Base-by-base conservation (phyloP, 2,329 filamentous ascomycete species). In the Cucurbitaria berberidis region DNA sequence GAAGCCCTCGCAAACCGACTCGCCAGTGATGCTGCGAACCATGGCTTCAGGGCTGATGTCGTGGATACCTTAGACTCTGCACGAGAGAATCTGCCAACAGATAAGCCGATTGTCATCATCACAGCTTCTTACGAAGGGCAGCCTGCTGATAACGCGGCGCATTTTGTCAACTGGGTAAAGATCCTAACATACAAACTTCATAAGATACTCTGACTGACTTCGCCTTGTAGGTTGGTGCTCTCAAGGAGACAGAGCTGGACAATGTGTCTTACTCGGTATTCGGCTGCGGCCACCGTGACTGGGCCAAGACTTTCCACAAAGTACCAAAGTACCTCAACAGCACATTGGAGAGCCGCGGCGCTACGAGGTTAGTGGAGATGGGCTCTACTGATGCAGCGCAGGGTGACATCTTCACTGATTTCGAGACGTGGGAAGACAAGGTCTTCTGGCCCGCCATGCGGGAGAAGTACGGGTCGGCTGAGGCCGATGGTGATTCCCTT, bases 61-160 rank as follows among this genome's bases (percentile, higher is more conserved):
- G 59, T 77, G 0, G 66, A 69, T 19, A 70, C 63, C 1, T 54
- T 78, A 9, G 76, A 78, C 34, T 57, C 67, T 1, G 66, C 62
- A 1, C 69, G 73, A 13, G 69, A 72, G 16, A 70, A 63, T 3
- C 22, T 77, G 2, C 68, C 72, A 0, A 73, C 61, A 13, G 69
- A 77, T 30, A 68, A 69, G 21, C 76, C 77, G 1, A 51, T 76
- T 2, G 67, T 72, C 0, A 74, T 79, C 16, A 62, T 79, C 38
- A 76, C 76, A 4, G 71, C 76, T 2, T 75, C 71, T 0, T 79
- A 78, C 44, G 77, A 79, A 54, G 77, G 77, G 10, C 68, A 76
- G 21, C 76, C 77, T 3, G 66, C 77, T 2, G 77, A 78, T 42
- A 79, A 79, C 41, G 76, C 76, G 0, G 70, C 69, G 3, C 70